Base-by-base conservation (phyloP, 2,329 filamentous ascomycete genomes). In the Colletotrichum sp. region DNA sequence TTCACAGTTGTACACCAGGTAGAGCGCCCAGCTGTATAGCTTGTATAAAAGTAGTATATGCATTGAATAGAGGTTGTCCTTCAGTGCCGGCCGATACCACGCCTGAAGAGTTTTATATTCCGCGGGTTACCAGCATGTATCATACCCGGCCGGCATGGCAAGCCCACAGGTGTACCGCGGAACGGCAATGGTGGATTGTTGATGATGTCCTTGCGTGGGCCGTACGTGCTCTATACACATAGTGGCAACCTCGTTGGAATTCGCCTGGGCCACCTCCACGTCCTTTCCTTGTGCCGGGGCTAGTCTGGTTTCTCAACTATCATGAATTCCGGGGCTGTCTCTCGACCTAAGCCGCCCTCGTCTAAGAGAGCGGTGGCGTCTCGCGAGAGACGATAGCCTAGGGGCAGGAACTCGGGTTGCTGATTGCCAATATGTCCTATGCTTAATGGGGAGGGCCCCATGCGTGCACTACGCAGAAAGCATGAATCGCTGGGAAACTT, bases 111-210 rank as follows among this genome's bases (percentile, higher is more conserved):
- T 9, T 44, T 5, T 16, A n/a, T 44, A 44, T 44, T n/a, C 36
- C 16, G 36, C 16, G 5, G 36, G 16, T 44, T n/a, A 19, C 36
- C 36, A n/a, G 15, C 16, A 44, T n/a, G 5, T n/a, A 48, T 48
- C 39, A 48, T 48, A n/a, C 76, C 89, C 88, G 0, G 81, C 34
- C 75, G 79, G 4, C 92, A 90, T 80, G 90, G 92, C 82, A 85
- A 90, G 2, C 90, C 90, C 12, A 87, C 88, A 0, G 88, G 89
- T 19, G 16, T 32, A 13, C 28, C 57, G 19, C 30, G 57, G 12
- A 30, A 60, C 19, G 22, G 27, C 57, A 60, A 30, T 9, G 57
- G 25, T 28, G 28, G 16, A 19, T 11, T 60, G 27, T 28, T 57
- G n/a, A 57, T 28, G 52, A 57, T 13, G 25, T 60, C 57, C 9